These are phyloP conservation scores for Metschnikowia shivogae DNA, from an alignment of 805 yeast genomes.

Conservation along the genomic window DNA sequence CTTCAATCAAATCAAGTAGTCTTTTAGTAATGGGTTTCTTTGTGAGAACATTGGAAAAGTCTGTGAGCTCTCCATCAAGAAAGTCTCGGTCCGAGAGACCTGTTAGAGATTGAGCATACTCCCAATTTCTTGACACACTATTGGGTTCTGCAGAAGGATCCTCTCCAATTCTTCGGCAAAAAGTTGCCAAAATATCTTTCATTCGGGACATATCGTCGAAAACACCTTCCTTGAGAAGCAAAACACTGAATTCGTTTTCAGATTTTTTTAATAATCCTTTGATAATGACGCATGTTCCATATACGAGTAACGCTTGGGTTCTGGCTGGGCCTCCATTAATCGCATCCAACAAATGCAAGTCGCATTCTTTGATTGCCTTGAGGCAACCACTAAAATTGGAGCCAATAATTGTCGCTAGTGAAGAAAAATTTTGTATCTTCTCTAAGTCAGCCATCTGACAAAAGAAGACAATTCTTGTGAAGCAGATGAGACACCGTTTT, in stretches of 20 bases:
- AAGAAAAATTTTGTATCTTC: conserved; percentile 28
- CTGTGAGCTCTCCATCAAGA: neutral
- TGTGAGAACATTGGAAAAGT: neutral
- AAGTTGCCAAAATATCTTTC: neutral
- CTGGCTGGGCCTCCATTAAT: neutral
- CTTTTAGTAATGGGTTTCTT: neutral
- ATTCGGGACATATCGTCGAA: conserved; percentile 41
- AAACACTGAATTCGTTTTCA: conserved; percentile 40
- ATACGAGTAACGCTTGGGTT: conserved; percentile 32
- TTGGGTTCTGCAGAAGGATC: neutral
- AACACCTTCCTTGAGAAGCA: conserved; percentile 72
- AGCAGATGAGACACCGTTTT: conserved; percentile 48
- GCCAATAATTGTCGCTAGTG: conserved; percentile 49
- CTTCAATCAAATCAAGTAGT: neutral
- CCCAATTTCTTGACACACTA: neutral
- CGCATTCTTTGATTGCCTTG: conserved; percentile 4
- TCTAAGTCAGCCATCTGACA: conserved; percentile 27
- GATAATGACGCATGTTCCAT: conserved; percentile 49
- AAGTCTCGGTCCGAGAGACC: neutral
- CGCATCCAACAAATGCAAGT: neutral
- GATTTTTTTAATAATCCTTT: conserved; percentile 41
- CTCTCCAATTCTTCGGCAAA: neutral
- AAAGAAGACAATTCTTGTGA: conserved; percentile 49
- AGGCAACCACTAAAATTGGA: conserved; percentile 58
- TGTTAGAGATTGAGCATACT: neutral